Base-by-base conservation (phyloP, 1,284 basidiomycete genomes). In the Melampsora americana region DNA sequence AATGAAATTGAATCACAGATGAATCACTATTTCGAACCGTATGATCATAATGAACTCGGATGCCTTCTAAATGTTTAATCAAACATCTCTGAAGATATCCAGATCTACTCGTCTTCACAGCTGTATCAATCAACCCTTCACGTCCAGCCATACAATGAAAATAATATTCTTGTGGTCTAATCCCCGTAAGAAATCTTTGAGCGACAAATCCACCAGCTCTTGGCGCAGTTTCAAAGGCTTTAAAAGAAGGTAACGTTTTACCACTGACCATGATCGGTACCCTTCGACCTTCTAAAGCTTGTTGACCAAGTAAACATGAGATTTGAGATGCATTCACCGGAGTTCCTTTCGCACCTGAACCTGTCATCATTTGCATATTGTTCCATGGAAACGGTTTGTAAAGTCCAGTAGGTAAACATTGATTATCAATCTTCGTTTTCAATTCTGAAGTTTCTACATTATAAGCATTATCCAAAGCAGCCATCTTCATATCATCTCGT, bases 91-190 rank as follows among this genome's bases (percentile, higher is more conserved):
- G 96, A 62, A 99, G 87, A 83, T 99, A 99, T 28, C 96, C 96
- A 12, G 96, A 99, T 79, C 96, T 92, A 79, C 92, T 93, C 5
- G 96, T 99, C 85, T 99, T 99, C 84, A 99, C 96, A 66, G 96
- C 96, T 12, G 96, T 99, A 83, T 99, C 96, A 81, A 99, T 99
- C 44, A 99, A 87, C 83, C 96, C 96, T 85, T 99, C 96, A 80
- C 96, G 90, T 71, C 96, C 96, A 77, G 96, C 95, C 96, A 99
- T 99, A 84, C 96, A 98, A 85, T 99, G 96, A 88, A 99, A 99
- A 86, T 97, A 99, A 85, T 97, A 99, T 84, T 99, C 96, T 83
- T 99, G 96, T 0, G 96, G 96, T 79, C 92, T 92, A 82, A 99
- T 90, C 77, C 96, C 96, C 23, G 96, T 99, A 86, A 99, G 88